These are phyloP conservation scores for Termitomyces heimii DNA, from an alignment of 768 basidiomycete species.

Conservation along the genomic window DNA sequence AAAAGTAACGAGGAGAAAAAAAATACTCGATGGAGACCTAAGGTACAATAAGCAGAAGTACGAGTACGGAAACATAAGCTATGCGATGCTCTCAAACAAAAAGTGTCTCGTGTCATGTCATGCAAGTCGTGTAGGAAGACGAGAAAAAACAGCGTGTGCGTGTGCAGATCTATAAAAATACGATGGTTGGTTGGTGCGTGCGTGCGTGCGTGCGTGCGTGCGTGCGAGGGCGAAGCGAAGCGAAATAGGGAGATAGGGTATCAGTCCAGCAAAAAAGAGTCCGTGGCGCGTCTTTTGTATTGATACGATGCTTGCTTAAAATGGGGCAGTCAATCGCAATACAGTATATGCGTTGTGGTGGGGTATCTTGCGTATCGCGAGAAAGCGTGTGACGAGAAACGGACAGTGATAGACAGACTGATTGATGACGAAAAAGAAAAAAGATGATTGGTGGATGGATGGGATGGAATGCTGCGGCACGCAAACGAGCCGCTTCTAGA, in stretches of 20 bases:
- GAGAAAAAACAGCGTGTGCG: slow-evolving; percentile 1
- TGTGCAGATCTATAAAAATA: slow-evolving; percentile 7
- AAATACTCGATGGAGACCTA: slow-evolving; percentile 21
- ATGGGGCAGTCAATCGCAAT: slow-evolving; percentile 5
- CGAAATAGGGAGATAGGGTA: neutral
- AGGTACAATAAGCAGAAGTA: slow-evolving; percentile 27
- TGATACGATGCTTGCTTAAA: neutral
- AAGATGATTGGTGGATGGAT: neutral
- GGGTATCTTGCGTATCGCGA: slow-evolving; percentile 7
- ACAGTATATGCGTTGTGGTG: neutral
- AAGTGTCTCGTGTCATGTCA: slow-evolving; percentile 7
- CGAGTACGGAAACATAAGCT: slow-evolving; percentile 2
- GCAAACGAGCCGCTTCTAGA: neutral
- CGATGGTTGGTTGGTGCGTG: neutral
- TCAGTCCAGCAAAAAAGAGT: slow-evolving; percentile 10
- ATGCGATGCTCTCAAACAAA: slow-evolving; percentile 15
- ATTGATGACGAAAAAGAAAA: neutral
- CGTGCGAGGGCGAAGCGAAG: neutral
- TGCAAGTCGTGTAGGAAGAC: neutral
- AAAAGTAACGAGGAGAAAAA: slow-evolving; percentile 7
- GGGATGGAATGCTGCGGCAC: neutral
- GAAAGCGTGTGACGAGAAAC: slow-evolving; percentile 1
- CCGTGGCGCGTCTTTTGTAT: slow-evolving; percentile 1
- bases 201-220: neutral
- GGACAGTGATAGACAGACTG: slow-evolving; percentile 4